phyloP scores from a whole-genome alignment of 129 eudicot genomes.

The Logfia minima region DNA sequence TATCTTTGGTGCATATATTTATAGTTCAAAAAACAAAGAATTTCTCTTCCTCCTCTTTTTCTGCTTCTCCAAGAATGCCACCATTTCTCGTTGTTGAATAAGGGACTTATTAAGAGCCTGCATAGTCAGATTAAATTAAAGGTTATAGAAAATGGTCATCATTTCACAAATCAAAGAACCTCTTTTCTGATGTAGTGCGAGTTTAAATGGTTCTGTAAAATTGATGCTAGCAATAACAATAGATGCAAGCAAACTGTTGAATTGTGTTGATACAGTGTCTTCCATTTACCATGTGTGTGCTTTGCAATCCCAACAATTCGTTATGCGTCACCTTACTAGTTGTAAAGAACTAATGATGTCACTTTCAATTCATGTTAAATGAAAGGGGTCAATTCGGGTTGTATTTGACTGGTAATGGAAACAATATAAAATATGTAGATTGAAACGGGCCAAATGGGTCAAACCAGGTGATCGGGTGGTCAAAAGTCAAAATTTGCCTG shows the following conservation, averaged over 20 bases:
- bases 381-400: conserved; percentile 1
- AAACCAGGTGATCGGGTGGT: neutral
- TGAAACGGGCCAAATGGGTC: neutral
- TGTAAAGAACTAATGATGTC: neutral
- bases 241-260: neutral
- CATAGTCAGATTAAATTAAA: neutral
- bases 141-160: neutral
- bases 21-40: conserved; percentile 42
- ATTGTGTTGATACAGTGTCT: neutral
- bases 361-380: neutral
- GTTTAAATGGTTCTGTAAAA: neutral
- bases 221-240: neutral
- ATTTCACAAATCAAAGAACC: neutral
- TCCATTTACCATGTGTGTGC: neutral
- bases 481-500: neutral
- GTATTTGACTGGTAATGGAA: neutral
- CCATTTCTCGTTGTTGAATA: conserved; percentile 53
- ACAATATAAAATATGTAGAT: neutral
- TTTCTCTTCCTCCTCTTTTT: conserved; percentile 66
- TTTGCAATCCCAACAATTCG: neutral
- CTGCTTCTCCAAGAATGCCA: conserved; percentile 64
- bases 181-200: neutral
- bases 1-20: neutral
- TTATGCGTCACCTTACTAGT: neutral
- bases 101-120: conserved; percentile 64